phyloP scores from a whole-genome alignment of 495 filamentous ascomycete species.

The Podospora sp. region DNA sequence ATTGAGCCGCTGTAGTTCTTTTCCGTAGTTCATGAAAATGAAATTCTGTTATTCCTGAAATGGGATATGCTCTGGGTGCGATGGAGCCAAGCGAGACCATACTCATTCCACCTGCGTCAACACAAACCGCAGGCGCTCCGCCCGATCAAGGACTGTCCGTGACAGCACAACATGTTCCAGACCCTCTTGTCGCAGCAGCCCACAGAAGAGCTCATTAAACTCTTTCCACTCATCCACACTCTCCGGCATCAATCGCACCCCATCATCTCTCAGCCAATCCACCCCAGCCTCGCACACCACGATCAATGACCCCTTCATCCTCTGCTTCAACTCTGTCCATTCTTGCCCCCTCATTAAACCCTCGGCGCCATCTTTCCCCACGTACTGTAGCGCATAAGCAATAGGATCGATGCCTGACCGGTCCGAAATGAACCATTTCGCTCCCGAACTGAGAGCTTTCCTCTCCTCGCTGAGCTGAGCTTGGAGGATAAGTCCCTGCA shows the following conservation, averaged over 20 bases:
- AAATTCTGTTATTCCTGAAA: no score
- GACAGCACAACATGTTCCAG: constrained; percentile 35
- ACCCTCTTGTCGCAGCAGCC: constrained; percentile 25
- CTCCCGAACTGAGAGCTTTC: constrained; percentile 9
- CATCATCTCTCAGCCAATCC: constrained; percentile 52
- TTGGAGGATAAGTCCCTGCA: constrained; percentile 50
- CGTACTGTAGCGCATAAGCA: constrained; percentile 47
- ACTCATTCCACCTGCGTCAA: constrained; percentile 5
- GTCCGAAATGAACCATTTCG: constrained; percentile 53
- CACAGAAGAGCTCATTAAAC: constrained; percentile 38
- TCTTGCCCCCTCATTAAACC: constrained; percentile 29
- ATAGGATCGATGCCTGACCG: constrained; percentile 55
- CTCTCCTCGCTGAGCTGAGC: constrained; percentile 47
- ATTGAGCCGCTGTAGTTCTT: no score
- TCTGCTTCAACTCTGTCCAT: constrained; percentile 41
- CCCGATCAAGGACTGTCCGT: constrained; percentile 10
- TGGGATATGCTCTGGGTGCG: no score
- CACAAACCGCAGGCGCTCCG: constrained; percentile 31
- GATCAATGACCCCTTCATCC: constrained; percentile 44
- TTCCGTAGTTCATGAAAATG: no score
- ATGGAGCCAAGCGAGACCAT: no score
- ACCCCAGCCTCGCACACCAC: constrained; percentile 50
- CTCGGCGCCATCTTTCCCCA: constrained; percentile 35
- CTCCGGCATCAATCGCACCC: constrained; percentile 53
- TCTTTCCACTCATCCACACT: constrained; percentile 42